Conservation (phyloP, 805 yeast genomes). For the Teunomyces tritomae region DNA sequence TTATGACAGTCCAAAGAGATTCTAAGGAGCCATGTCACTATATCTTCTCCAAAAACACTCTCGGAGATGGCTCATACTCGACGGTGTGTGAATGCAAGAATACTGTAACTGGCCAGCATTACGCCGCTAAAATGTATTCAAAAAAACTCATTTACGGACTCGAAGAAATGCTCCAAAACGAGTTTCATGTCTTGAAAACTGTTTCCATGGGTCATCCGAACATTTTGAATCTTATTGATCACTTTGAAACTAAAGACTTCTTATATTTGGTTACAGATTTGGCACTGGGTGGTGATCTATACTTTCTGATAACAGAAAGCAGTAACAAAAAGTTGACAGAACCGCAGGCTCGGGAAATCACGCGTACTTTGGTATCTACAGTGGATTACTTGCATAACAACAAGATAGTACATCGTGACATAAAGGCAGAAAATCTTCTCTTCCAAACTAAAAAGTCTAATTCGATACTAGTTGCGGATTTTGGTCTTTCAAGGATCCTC, state of each 20-base stretch:
- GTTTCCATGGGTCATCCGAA: slow-evolving; percentile 51
- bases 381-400: slow-evolving; percentile 56
- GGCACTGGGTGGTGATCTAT: slow-evolving; percentile 68
- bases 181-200: slow-evolving; percentile 53
- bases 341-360: slow-evolving; percentile 47
- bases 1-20: slow-evolving; percentile 10
- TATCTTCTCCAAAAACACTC: slow-evolving; percentile 22
- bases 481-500: slow-evolving; percentile 59
- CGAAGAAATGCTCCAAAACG: slow-evolving; percentile 55
- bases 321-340: slow-evolving; percentile 43
- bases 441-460: slow-evolving; percentile 38
- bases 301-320: slow-evolving; percentile 49
- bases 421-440: slow-evolving; percentile 69
- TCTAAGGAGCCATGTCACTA: slow-evolving; percentile 32
- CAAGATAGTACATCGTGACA: slow-evolving; percentile 65
- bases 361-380: slow-evolving; percentile 51
- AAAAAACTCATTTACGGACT: slow-evolving; percentile 52
- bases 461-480: slow-evolving; percentile 51
- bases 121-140: slow-evolving; percentile 52
- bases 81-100: slow-evolving; percentile 50
- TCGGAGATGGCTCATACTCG: slow-evolving; percentile 47
- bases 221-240: slow-evolving; percentile 61
- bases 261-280: slow-evolving; percentile 61
- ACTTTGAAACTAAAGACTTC: slow-evolving; percentile 62
- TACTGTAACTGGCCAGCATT: slow-evolving; percentile 37